Conservation (phyloP, 2,329 filamentous ascomycete species). For the Helotiales sp. region DNA sequence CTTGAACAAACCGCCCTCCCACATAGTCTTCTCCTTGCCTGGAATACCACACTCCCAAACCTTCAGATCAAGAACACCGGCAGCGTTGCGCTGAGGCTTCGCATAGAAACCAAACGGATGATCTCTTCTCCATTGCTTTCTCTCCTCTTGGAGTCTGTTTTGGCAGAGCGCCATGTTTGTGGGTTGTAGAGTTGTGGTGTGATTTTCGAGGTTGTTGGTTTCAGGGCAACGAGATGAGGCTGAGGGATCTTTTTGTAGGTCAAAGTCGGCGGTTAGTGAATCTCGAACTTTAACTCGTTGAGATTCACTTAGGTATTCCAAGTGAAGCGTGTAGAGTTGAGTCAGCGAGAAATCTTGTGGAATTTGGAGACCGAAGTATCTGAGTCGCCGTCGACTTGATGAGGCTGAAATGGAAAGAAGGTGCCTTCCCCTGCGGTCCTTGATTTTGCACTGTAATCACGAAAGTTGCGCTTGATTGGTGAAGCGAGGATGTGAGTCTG, state of each 20-base stretch:
- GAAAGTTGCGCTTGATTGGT: slow-evolving; percentile 6
- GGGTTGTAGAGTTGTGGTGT: neutral
- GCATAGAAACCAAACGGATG: slow-evolving; percentile 98
- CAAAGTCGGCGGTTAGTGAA: neutral
- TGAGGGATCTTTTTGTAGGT: slow-evolving; percentile 13
- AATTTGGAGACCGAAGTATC: neutral
- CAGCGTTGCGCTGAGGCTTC: slow-evolving; percentile 77
- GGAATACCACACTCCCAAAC: slow-evolving; percentile 96
- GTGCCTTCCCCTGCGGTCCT: slow-evolving; percentile 2
- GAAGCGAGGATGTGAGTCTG: neutral
- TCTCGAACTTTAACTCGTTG: neutral
- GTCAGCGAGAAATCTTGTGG: neutral
- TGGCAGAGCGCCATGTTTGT: slow-evolving; percentile 80
- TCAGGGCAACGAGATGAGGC: slow-evolving; percentile 23
- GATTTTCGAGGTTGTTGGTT: slow-evolving; percentile 9
- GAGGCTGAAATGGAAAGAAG: slow-evolving; percentile 23
- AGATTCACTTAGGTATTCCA: neutral
- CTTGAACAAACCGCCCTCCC: slow-evolving; percentile 98
- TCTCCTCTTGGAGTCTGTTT: slow-evolving; percentile 86
- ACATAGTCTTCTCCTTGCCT: slow-evolving; percentile 94
- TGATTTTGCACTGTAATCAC: slow-evolving; percentile 25
- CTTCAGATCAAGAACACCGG: slow-evolving; percentile 89
- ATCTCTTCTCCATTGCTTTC: slow-evolving; percentile 95
- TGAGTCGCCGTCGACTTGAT: slow-evolving; percentile 3
- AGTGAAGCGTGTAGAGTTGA: neutral